Base-by-base conservation (phyloP, 352 stramenopile species). In the Pythium volutum region DNA sequence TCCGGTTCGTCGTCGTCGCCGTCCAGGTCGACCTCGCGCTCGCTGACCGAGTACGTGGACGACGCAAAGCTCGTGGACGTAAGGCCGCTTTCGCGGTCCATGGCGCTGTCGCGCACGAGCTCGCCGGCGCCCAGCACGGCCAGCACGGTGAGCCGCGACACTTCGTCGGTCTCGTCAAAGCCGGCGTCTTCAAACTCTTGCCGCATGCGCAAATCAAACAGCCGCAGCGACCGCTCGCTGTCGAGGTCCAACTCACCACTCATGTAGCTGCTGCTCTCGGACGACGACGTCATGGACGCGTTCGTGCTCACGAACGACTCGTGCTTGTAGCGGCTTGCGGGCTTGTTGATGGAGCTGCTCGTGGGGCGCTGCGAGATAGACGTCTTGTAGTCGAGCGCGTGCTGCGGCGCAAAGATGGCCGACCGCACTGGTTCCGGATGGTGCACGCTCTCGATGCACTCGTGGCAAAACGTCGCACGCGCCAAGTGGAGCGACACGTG, bases 371-470 rank as follows among this genome's bases (percentile, higher is more conserved):
- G 15, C 38, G 38, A n/a, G n/a, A n/a, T n/a, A n/a, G n/a, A n/a
- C n/a, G n/a, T n/a, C n/a, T 8, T 45, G 38, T 6, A 23, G 12
- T 22, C 1, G 38, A 22, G 42, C n/a, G 18, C 12, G 22, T 48
- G n/a, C n/a, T 29, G 22, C 42, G 42, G 42, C 11, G 36, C 36
- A 48, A 29, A 25, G 42, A 48, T n/a, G 4, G 20, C 18, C 2
- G n/a, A n/a, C 36, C 7, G 16, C n/a, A 8, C 15, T 5, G 31
- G 29, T 2, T 26, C 27, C 8, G 46, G 34, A 2, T 38, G 16
- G 12, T 42, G 38, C 14, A 69, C 50, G 10, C 46, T 41, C 10
- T 42, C 14, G 1, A 69, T 50, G 41, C 62, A 69, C 3, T 47
- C 31, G 10, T 55, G 12, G 23, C 56, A 65, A 45, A 65, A 70